A percentile compares a stretch with the other conserved stretches of the same genome.
Evolutionary conservation across 2,329 filamentous ascomycete species (phyloP).

Genomic region (Diaporthe citrichinensis): DNA sequence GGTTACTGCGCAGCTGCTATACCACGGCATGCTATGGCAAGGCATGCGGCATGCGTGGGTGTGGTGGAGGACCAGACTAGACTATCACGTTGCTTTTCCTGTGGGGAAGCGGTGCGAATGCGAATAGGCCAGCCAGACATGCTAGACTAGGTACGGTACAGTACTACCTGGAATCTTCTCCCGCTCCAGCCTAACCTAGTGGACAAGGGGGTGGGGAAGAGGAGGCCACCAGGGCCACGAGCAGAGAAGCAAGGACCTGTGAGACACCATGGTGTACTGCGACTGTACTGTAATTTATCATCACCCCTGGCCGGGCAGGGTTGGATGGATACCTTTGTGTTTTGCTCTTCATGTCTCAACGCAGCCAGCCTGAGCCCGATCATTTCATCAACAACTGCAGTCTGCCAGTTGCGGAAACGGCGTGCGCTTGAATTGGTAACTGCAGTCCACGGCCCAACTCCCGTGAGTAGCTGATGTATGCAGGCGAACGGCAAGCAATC

Average conservation of each 20-base stretch:
- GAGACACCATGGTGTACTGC: neutral
- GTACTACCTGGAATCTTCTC: constrained; percentile 21
- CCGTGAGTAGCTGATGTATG: neutral
- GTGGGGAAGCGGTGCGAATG: constrained; percentile 12
- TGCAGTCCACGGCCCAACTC: neutral
- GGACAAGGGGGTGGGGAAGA: neutral
- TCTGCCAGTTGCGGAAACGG: neutral
- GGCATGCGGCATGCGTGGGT: neutral
- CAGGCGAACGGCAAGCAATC: neutral
- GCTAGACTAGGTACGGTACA: neutral
- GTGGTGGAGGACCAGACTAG: neutral
- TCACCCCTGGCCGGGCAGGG: neutral
- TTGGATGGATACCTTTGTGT: neutral
- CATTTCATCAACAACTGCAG: neutral
- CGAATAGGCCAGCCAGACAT: constrained; percentile 10
- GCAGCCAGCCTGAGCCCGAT: neutral
- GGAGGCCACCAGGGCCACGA: neutral
- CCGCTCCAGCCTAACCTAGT: constrained; percentile 5
- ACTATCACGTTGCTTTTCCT: constrained; percentile 24
- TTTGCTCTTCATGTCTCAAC: neutral
- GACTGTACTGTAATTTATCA: constrained; percentile 19
- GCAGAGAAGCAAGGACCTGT: constrained; percentile 1
- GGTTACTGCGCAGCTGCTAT: constrained; percentile 19
- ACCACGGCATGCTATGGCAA: constrained; percentile 2
- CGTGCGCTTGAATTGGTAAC: neutral